Evolutionary conservation across 2,329 filamentous ascomycete genomes (phyloP).

Genomic region (Aspergillus persii): DNA sequence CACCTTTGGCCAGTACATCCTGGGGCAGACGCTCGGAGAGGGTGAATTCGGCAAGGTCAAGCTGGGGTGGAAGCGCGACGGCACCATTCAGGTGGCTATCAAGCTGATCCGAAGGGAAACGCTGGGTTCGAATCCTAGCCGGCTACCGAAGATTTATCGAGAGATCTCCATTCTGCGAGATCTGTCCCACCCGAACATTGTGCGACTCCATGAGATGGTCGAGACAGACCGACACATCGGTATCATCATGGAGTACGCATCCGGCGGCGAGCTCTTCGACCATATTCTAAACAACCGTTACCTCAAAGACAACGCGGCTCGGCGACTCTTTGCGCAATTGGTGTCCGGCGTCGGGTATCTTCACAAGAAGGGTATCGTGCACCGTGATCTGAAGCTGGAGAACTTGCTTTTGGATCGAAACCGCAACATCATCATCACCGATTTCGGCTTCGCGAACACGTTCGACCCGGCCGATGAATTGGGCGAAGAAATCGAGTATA

Average conservation of each 20-base stretch:
- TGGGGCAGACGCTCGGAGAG: conserved; percentile 94
- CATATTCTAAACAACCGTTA: conserved; percentile 97
- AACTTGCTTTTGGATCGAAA: conserved; percentile 94
- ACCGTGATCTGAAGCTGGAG: conserved; percentile 93
- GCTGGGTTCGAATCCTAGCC: conserved; percentile 80
- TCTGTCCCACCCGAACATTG: conserved; percentile 93
- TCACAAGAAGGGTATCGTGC: conserved; percentile 98
- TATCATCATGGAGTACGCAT: conserved; percentile 97
- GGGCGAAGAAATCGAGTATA: conserved; percentile 83
- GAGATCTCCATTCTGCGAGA: conserved; percentile 89
- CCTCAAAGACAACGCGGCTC: conserved; percentile 86
- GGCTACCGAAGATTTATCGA: conserved; percentile 93
- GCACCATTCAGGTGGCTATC: conserved; percentile 91
- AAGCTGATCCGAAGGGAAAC: conserved; percentile 94
- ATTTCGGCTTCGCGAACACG: conserved; percentile 98
- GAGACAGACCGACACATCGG: conserved; percentile 96
- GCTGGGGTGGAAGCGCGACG: conserved; percentile 95
- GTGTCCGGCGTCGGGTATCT: conserved; percentile 96
- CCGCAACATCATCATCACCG: conserved; percentile 98
- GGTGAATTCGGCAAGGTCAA: conserved; percentile 99
- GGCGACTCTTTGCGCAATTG: conserved; percentile 89
- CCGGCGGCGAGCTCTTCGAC: conserved; percentile 95
- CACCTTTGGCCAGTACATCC: conserved; percentile 91
- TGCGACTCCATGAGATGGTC: conserved; percentile 95
- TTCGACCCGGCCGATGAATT: conserved; percentile 89